Conservation (phyloP, 768 basidiomycete genomes). For the Tylopilus sp. region DNA sequence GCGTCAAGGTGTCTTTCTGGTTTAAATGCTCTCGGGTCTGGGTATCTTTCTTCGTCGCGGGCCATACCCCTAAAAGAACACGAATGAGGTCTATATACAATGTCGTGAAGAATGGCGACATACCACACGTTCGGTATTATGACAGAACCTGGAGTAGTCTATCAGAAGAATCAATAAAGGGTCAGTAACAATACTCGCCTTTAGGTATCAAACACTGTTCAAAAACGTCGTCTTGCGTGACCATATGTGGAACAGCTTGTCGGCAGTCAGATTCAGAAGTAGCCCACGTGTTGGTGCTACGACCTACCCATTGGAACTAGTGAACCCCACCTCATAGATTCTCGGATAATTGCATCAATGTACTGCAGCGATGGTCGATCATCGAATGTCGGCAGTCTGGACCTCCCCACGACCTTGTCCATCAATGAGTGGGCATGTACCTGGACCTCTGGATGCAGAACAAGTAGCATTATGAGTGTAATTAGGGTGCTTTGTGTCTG, state of each 20-base stretch:
- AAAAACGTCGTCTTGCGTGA: slow-evolving; percentile 39
- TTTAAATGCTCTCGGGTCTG: slow-evolving; percentile 31
- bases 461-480: slow-evolving; percentile 19
- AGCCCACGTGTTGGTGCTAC: neutral
- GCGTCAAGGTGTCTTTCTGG: slow-evolving; percentile 33
- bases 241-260: slow-evolving; percentile 27
- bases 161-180: neutral
- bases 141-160: slow-evolving; percentile 13
- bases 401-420: slow-evolving; percentile 18
- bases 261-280: neutral
- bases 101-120: neutral
- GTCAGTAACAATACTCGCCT: slow-evolving; percentile 25
- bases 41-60: slow-evolving; percentile 20
- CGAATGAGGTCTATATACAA: neutral
- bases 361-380: slow-evolving; percentile 20
- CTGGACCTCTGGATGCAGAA: slow-evolving; percentile 23
- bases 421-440: slow-evolving; percentile 16
- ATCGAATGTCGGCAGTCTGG: slow-evolving; percentile 13
- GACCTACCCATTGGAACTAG: slow-evolving; percentile 20
- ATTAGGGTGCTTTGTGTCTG: slow-evolving; percentile 15
- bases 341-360: slow-evolving; percentile 22
- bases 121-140: slow-evolving; percentile 24
- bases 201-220: slow-evolving; percentile 49
- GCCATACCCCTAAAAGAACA: slow-evolving; percentile 18
- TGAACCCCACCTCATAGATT: slow-evolving; percentile 22